Evolutionary conservation across 768 basidiomycete species (phyloP), one percentile per base, ranked within the genome.

Genomic region (Boletus sp.): DNA sequence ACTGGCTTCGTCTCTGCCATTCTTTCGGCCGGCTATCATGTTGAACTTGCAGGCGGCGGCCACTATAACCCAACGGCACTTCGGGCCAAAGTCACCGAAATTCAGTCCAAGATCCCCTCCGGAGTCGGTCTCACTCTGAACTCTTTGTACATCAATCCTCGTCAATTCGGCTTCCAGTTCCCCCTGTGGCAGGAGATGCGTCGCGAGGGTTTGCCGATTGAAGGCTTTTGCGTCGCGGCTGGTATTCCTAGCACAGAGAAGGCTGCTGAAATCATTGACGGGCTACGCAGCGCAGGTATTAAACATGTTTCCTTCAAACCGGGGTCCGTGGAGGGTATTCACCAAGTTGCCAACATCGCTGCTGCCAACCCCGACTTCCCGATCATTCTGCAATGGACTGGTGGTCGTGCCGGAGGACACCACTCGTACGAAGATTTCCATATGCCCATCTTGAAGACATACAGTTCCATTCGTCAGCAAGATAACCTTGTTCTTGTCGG

Each of bases 341-440:
- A 94, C 42, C 96, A 98, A 74, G 97, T 98, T 59, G 80, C 98
- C 73, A 95, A 87, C 78, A 98, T 98, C 62, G 97, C 96, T 30
- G 83, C 89, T 37, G 82, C 93, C 52, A 94, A 98, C 73, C 89
- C 96, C 33, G 87, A 93, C 76, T 98, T 92, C 81, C 96, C 97
- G 9, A 86, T 99, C 74, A 95, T 99, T 74, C 78, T 98, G 60
- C 97, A 98, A 70, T 98, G 97, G 97, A 99, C 97, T 49, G 97
- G 97, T 65, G 97, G 97, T 36, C 93, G 97, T 63, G 97, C 95
- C 18, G 97, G 97, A 59, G 97, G 97, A 49, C 97, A 99, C 66
- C 97, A 98, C 76, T 95, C 92, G 3, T 98, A 87, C 73, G 97
- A 99, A 72, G 97, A 99, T 71, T 95, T 98, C 84, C 96, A 98